Base-by-base conservation (phyloP, 2,329 filamentous ascomycete genomes). In the Aspergillus intermedius region DNA sequence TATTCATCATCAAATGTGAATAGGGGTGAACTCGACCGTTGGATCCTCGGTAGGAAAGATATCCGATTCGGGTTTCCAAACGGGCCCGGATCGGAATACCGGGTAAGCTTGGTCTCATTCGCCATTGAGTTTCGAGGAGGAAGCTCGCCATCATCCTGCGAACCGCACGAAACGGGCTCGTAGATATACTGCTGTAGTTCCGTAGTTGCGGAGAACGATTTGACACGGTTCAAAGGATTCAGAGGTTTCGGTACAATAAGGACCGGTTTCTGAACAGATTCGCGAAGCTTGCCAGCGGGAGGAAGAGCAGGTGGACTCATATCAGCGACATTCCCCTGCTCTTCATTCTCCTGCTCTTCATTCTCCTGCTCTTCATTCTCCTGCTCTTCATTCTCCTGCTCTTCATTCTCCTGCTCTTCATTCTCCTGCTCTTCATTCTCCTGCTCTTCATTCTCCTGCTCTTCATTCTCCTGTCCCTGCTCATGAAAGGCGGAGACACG, bases 251-350 rank as follows among this genome's bases (percentile, higher is more conserved):
- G 15, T 35, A 21, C 19, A 5, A 40, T 19, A 21, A 40, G 10
- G 17, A 40, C 37, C 4, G 37, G 37, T 19, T 40, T 40, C 17
- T 40, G 34, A 17, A 35, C 37, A 40, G 37, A 19, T 5, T 40
- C 37, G 47, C 42, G 19, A 17, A 46, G 41, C 42, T 50, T 37
- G 22, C 49, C 51, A 10, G 37, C 43, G 17, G 43, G 47, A 13
- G 40, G 46, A n/a, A 46, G 21, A 15, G 9, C 9, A 40, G 37
- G 37, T 40, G 4, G 15, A 6, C 17, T 10, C 8, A 21, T 21
- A 4, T 12, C 25, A 10, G 10, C 25, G 25, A 12, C 25, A 12
- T 30, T 7, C 5, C 12, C 9, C 4, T 28, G 25, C 10, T 12
- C 25, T 10, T 28, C 25, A 28, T 28, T 28, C 5, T 12, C 25